These are phyloP conservation scores for Penicillium salamii DNA, from an alignment of 495 filamentous ascomycete species.

Conservation along the genomic window DNA sequence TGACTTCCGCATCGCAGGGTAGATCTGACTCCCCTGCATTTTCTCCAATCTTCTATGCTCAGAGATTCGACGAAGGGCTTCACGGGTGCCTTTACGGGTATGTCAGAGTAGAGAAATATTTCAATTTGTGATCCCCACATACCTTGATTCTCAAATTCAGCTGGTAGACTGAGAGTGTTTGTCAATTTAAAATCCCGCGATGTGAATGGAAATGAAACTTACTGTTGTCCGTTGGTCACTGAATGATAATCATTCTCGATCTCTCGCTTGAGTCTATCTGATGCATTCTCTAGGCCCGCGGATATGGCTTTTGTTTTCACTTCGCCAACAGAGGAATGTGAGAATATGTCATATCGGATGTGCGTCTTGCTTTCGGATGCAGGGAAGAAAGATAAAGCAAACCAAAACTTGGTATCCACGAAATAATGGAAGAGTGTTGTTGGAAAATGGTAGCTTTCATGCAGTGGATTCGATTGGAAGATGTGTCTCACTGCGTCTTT, in stretches of 20 bases:
- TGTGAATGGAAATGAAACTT: too few relatives aligned
- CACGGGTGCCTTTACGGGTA: not conserved
- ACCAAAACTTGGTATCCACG: conserved; percentile 6
- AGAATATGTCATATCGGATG: conserved; percentile 23
- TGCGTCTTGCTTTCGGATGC: conserved; percentile 17
- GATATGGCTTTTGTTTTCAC: not conserved
- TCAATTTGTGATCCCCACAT: not conserved
- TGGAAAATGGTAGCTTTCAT: conserved; percentile 12
- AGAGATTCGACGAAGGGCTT: conserved; percentile 21
- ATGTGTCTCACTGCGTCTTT: conserved; percentile 5
- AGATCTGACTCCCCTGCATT: conserved; percentile 19
- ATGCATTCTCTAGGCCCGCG: not conserved
- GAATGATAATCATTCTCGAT: conserved; percentile 11
- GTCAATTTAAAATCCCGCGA: not conserved
- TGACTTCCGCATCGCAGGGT: conserved; percentile 31
- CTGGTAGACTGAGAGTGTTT: not conserved
- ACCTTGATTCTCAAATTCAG: not conserved
- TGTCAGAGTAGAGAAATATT: too few relatives aligned
- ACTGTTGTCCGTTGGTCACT: too few relatives aligned
- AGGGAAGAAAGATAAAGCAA: conserved; percentile 18
- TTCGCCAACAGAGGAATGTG: not conserved
- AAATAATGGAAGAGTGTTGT: conserved; percentile 16
- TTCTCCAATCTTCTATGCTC: conserved; percentile 33
- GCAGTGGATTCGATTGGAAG: not conserved
- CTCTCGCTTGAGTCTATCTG: not conserved